Conservation (phyloP, 2,329 filamentous ascomycete species). For the Phaeoacremonium minimum region DNA sequence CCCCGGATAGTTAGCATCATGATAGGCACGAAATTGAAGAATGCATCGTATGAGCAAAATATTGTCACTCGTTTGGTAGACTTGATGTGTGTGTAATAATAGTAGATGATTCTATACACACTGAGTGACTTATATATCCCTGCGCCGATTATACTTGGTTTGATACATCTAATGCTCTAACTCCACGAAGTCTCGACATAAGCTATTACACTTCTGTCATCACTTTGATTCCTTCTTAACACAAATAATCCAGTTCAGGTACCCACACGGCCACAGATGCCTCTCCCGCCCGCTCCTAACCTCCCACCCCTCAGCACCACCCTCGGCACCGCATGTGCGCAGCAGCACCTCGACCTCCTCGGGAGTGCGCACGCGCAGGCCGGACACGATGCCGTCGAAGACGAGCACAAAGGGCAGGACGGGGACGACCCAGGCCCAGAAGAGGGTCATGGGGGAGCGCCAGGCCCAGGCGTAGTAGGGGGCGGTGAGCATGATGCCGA, state of each 20-base stretch:
- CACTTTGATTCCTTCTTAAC: slow-evolving; percentile 23
- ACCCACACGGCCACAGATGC: slow-evolving; percentile 47
- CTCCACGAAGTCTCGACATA: too few species aligned
- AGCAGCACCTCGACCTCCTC: slow-evolving; percentile 60
- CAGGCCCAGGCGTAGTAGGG: slow-evolving; percentile 50
- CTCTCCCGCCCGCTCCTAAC: slow-evolving; percentile 39
- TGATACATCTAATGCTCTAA: too few species aligned
- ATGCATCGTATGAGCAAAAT: too few species aligned
- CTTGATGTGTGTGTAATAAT: too few species aligned
- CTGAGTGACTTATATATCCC: too few species aligned
- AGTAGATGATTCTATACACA: too few species aligned
- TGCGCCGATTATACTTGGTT: too few species aligned
- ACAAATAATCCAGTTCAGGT: slow-evolving; percentile 48
- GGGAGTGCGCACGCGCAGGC: slow-evolving; percentile 61
- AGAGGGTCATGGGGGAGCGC: slow-evolving; percentile 47
- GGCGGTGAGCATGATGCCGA: slow-evolving; percentile 45
- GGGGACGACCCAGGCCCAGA: slow-evolving; percentile 65
- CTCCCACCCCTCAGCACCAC: slow-evolving; percentile 36
- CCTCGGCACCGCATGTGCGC: slow-evolving; percentile 42
- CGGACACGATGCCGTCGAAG: slow-evolving; percentile 66
- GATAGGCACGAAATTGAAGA: too few species aligned
- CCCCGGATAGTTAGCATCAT: too few species aligned
- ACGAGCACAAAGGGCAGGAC: slow-evolving; percentile 63
- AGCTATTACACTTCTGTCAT: too few species aligned
- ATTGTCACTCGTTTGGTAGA: too few species aligned